Conservation (phyloP, 805 yeast species). For the Isabelozyma pseudorhagii region DNA sequence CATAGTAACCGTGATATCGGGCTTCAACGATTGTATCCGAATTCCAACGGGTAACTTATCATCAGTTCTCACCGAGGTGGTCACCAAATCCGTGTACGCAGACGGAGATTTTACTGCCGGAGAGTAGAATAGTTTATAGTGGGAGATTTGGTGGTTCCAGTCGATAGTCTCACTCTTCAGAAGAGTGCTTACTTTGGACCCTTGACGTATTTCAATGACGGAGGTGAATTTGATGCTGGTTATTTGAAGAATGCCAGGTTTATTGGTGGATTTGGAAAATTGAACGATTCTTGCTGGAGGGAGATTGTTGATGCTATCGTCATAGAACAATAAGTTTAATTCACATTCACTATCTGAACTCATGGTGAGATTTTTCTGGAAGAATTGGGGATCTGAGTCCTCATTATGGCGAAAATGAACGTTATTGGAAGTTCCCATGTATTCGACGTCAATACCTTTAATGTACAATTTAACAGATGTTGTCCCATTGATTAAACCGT, state of each 20-base stretch:
- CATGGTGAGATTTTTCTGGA: constrained; percentile 1
- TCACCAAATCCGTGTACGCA: background rate
- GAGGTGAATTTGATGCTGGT: constrained; percentile 11
- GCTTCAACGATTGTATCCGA: constrained; percentile 20
- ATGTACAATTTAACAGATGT: constrained; percentile 4
- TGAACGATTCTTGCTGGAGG: constrained; percentile 14
- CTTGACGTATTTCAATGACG: constrained; percentile 5
- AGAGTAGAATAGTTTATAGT: background rate
- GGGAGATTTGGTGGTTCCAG: background rate
- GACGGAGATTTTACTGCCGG: background rate
- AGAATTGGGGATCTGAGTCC: background rate
- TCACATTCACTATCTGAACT: background rate
- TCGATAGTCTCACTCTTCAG: background rate
- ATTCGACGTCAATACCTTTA: constrained; percentile 8
- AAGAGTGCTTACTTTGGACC: constrained; percentile 6
- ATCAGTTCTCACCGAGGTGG: background rate
- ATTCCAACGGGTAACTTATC: constrained; percentile 8
- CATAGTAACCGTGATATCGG: constrained; percentile 15
- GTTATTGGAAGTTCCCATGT: background rate
- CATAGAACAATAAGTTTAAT: constrained; percentile 4
- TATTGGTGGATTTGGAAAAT: constrained; percentile 14
- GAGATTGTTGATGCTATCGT: background rate
- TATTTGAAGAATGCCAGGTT: constrained; percentile 21
- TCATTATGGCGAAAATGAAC: background rate
- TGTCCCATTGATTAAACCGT: constrained; percentile 3